Conservation (phyloP, 129 eudicot genomes). For the Mikania micrantha region DNA sequence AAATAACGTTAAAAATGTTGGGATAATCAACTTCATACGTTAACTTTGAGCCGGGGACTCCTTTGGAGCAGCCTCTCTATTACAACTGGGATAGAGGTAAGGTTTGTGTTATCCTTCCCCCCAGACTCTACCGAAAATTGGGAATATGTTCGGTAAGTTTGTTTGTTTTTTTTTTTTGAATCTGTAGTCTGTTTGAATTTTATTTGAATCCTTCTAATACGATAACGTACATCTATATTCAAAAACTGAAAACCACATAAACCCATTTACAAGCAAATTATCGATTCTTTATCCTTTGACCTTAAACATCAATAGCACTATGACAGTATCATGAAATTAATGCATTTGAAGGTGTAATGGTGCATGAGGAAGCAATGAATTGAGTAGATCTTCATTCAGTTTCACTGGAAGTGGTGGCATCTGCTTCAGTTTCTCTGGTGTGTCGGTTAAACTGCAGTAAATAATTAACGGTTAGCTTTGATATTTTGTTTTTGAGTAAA, state of each 20-base stretch:
- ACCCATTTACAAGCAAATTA: slow-evolving; percentile 7
- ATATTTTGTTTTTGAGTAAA: too few species aligned
- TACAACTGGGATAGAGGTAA: too few species aligned
- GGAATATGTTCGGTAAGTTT: too few species aligned
- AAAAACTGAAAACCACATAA: neutral
- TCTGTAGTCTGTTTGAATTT: too few species aligned
- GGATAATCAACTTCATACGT: too few species aligned
- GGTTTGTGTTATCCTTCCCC: too few species aligned
- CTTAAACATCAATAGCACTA: neutral
- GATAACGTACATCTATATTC: neutral
- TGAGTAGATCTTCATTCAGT: slow-evolving; percentile 66
- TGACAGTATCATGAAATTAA: slow-evolving; percentile 2
- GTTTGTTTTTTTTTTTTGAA: too few species aligned
- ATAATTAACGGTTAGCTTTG: neutral
- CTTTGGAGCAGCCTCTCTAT: too few species aligned
- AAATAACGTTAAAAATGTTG: too few species aligned
- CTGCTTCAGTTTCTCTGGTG: slow-evolving; percentile 49
- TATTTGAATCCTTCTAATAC: too few species aligned
- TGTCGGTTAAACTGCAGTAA: slow-evolving; percentile 48
- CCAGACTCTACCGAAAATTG: too few species aligned
- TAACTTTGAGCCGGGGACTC: too few species aligned
- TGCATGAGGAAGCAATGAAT: slow-evolving; percentile 45
- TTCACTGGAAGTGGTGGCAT: slow-evolving; percentile 74
- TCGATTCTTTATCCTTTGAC: neutral
- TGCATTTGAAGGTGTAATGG: slow-evolving; percentile 19